Evolutionary conservation across 306 rosid genomes (phyloP).

Genomic region (Quercus alba): DNA sequence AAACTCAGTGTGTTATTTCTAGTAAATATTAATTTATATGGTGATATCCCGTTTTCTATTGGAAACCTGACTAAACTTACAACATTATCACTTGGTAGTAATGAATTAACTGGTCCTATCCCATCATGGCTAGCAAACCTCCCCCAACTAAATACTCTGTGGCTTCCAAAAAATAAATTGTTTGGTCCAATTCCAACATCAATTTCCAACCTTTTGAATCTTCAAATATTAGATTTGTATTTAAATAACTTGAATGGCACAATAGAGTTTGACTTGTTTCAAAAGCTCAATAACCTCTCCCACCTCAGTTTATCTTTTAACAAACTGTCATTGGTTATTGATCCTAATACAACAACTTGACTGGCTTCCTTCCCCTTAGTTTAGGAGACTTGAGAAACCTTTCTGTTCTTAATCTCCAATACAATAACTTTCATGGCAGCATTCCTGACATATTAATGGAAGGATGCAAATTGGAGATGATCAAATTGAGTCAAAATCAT

Average conservation of each 20-base stretch:
- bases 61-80: not conserved
- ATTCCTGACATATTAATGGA: not conserved
- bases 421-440: not conserved
- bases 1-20: no score
- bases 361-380: not conserved
- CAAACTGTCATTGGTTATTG: not conserved
- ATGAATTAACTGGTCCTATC: no score
- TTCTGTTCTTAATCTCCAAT: not conserved
- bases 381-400: no score
- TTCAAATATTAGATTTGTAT: not conserved
- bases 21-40: no score
- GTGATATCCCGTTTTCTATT: not conserved
- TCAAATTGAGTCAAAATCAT: accelerated
- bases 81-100: accelerated
- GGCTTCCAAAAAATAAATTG: no score
- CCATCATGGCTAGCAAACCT: not conserved
- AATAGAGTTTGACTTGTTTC: not conserved
- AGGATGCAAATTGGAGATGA: not conserved
- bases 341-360: not conserved
- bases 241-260: not conserved
- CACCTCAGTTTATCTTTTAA: not conserved
- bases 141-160: not conserved
- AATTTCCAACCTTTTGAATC: not conserved
- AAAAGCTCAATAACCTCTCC: not conserved
- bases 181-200: not conserved